A percentile compares a stretch with the other conserved stretches of the same genome.
Conservation (phyloP, 2,329 filamentous ascomycete genomes). For the Amphichorda felina region DNA sequence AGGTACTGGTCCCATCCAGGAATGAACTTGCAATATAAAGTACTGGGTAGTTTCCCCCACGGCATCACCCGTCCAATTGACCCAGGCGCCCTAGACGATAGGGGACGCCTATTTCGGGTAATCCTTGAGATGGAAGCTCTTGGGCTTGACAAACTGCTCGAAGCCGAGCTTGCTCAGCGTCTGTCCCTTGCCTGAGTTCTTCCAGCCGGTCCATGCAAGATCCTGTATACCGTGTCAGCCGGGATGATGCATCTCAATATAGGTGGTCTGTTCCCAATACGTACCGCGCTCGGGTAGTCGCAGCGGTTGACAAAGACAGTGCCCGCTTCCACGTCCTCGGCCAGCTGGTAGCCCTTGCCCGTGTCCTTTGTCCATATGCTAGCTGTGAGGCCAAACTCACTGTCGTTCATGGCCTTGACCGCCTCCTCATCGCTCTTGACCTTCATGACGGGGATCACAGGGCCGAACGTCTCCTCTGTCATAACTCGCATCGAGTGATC, state of each 20-base stretch:
- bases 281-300: conserved; percentile 82
- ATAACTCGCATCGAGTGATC: conserved; percentile 79
- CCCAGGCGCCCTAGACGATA: too few relatives aligned
- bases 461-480: conserved; percentile 91
- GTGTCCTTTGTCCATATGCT: conserved; percentile 94
- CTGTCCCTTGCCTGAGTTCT: conserved; percentile 87
- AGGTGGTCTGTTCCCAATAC: conserved; percentile 21
- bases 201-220: conserved; percentile 95
- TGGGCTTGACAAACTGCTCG: conserved; percentile 91
- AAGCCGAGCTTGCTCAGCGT: conserved; percentile 86
- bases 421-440: conserved; percentile 75
- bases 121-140: conserved; percentile 90
- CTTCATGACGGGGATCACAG: conserved; percentile 82
- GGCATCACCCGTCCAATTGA: too few relatives aligned
- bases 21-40: too few relatives aligned
- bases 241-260: background rate
- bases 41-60: too few relatives aligned
- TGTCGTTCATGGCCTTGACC: conserved; percentile 81
- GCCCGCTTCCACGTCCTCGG: conserved; percentile 75
- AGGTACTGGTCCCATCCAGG: too few relatives aligned
- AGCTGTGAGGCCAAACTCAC: conserved; percentile 87
- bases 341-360: conserved; percentile 60
- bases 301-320: conserved; percentile 95
- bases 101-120: conserved; percentile 50
- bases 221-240: conserved; percentile 39